Base-by-base conservation (phyloP, 257 asterid species). In the Ophiorrhiza pumila region DNA sequence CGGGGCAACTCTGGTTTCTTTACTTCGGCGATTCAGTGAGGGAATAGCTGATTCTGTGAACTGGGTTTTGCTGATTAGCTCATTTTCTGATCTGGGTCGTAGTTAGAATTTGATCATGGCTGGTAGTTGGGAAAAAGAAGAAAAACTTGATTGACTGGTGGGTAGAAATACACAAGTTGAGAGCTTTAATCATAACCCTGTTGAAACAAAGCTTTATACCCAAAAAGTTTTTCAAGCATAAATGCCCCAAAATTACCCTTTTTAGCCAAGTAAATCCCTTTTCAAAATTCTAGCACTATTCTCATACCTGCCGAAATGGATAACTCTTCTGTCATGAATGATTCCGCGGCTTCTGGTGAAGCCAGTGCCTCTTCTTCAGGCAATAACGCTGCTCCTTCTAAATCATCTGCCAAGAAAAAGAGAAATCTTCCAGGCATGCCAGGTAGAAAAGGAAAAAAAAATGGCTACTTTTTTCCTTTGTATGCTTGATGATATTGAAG, bases 361-460 rank as follows among this genome's bases (percentile, higher is more conserved):
- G 80, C 76, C 58, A 75, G 79, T 71, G 85, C 66, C 35, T 71
- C 79, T 45, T 63, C 80, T 53, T 76, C 81, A 4, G 81, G 83
- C 27, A 75, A 81, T 61, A 72, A 78, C 46, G 57, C 78, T 1
- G 73, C 56, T n/a, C 74, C 82, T n/a, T 80, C 85, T 31, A 81
- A 85, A 76, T 56, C 85, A 23, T 58, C 82, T 22, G 74, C 74
- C 46, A 92, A 92, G 90, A 91, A 85, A 82, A 92, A 90, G 80
- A 76, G 97, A 37, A 91, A 85, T 83, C 93, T 89, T 25, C 97
- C 97, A 7, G 97, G 97, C 71, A 91, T 88, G 97, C 97, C 97
- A 77, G 96, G 97, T 92, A 85, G 81, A 53, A 29, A 15, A 8
- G 25, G 23, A 7, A 13, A 20, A 42, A 0, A 45, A 25, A 47